Evolutionary conservation across 257 asterid species (phyloP).

Genomic region (Nicotiana attenuata): DNA sequence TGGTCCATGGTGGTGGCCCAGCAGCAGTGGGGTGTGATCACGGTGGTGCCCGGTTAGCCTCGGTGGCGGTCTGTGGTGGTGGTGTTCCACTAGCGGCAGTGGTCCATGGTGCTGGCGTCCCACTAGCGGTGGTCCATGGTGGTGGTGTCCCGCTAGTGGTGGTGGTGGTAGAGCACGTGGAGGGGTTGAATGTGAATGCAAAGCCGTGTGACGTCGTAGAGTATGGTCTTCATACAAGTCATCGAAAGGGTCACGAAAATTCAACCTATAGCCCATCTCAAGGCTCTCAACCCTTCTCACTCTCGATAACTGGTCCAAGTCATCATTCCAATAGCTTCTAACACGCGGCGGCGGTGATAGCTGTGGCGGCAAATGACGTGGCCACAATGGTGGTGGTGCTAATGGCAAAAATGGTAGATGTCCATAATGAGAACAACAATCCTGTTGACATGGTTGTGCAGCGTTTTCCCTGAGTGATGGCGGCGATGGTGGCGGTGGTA

Average conservation of each 20-base stretch:
- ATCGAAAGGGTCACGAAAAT: not conserved
- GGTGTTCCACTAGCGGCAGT: not conserved
- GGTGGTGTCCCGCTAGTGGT: not conserved
- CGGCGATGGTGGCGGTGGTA: not conserved
- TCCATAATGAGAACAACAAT: not conserved
- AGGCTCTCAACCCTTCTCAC: not conserved
- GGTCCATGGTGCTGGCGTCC: not conserved
- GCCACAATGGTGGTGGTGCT: not conserved
- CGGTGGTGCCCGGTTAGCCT: not conserved
- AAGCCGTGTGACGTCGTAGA: not conserved
- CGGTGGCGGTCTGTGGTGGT: not conserved
- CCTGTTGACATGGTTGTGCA: not conserved
- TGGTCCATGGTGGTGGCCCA: not conserved
- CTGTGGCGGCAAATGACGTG: not conserved
- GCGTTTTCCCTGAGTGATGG: not conserved
- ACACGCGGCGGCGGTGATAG: no score
- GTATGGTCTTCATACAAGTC: not conserved
- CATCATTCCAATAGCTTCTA: not conserved
- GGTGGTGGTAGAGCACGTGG: no score
- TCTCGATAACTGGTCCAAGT: not conserved
- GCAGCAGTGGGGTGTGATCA: not conserved
- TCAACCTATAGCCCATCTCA: slow-evolving; percentile 4
- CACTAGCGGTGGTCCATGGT: not conserved
- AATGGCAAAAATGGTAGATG: not conserved
- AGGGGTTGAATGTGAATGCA: not conserved